Evolutionary conservation across 1,284 basidiomycete genomes (phyloP).

Genomic region (Cutaneotrichosporon arboriforme): DNA sequence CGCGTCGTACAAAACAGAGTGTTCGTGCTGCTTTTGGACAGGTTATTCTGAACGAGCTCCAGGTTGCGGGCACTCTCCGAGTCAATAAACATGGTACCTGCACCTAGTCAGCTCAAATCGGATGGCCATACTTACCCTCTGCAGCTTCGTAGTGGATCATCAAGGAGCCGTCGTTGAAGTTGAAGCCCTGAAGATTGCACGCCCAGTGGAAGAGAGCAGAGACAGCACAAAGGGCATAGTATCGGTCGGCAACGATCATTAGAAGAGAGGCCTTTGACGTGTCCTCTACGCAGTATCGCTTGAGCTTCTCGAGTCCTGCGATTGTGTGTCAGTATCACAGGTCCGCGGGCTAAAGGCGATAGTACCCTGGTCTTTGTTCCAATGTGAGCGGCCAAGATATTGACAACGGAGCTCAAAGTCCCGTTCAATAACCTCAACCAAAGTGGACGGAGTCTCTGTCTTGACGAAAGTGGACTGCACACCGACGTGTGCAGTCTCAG

Average conservation of each 20-base stretch:
- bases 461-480: neutral
- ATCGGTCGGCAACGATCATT: slow-evolving; percentile 71
- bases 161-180: slow-evolving; percentile 67
- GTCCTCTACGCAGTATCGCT: slow-evolving; percentile 68
- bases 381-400: slow-evolving; percentile 66
- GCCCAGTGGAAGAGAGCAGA: slow-evolving; percentile 79
- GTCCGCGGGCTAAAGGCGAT: no score
- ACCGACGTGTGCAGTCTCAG: slow-evolving; percentile 50
- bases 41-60: slow-evolving; percentile 73
- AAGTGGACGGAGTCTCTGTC: slow-evolving; percentile 36
- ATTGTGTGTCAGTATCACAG: neutral
- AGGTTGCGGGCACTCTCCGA: slow-evolving; percentile 77
- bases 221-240: slow-evolving; percentile 76
- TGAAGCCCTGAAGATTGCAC: slow-evolving; percentile 60
- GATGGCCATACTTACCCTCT: slow-evolving; percentile 50
- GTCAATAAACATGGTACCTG: slow-evolving; percentile 87
- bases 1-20: slow-evolving; percentile 63
- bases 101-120: neutral
- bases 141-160: slow-evolving; percentile 71
- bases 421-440: slow-evolving; percentile 67
- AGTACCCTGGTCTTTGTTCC: slow-evolving; percentile 65
- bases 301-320: slow-evolving; percentile 68
- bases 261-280: slow-evolving; percentile 68
- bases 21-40: slow-evolving; percentile 60
- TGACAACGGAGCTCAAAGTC: slow-evolving; percentile 67